These are phyloP conservation scores for Xylariaceae sp. DNA, from an alignment of 2,329 filamentous ascomycete species.

Conservation along the genomic window DNA sequence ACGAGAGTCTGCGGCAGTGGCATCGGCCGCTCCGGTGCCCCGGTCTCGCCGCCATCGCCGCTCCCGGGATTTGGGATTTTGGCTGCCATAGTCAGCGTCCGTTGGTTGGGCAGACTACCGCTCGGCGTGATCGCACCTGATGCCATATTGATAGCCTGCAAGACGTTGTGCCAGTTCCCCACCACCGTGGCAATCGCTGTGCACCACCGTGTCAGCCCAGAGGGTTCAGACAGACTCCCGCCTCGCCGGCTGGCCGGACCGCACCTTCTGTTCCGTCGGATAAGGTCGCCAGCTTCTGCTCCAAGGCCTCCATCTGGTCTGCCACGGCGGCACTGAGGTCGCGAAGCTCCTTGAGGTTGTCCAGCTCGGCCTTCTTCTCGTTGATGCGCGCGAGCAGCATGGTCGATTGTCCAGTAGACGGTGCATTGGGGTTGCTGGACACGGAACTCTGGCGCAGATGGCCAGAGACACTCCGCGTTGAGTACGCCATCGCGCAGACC, in stretches of 20 bases:
- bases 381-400: constrained; percentile 68
- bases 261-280: constrained; percentile 75
- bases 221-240: neutral
- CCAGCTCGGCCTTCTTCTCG: constrained; percentile 78
- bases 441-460: constrained; percentile 59
- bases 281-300: constrained; percentile 69
- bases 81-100: constrained; percentile 34
- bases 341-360: constrained; percentile 68
- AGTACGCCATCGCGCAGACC: constrained; percentile 44
- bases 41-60: constrained; percentile 25
- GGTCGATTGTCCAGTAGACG: constrained; percentile 55
- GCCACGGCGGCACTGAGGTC: constrained; percentile 73
- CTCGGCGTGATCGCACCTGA: constrained; percentile 49
- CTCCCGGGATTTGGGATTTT: constrained; percentile 58
- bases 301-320: constrained; percentile 73
- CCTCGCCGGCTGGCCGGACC: constrained; percentile 7
- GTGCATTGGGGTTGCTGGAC: constrained; percentile 32
- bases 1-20: constrained; percentile 74
- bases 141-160: constrained; percentile 79
- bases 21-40: constrained; percentile 32
- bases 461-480: constrained; percentile 50
- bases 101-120: constrained; percentile 1
- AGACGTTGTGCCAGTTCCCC: constrained; percentile 81
- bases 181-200: constrained; percentile 75
- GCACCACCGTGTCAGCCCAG: constrained; percentile 11